Evolutionary conservation across 169 alveolate species (phyloP).

Genomic region (Cryptosporidium sp.): DNA sequence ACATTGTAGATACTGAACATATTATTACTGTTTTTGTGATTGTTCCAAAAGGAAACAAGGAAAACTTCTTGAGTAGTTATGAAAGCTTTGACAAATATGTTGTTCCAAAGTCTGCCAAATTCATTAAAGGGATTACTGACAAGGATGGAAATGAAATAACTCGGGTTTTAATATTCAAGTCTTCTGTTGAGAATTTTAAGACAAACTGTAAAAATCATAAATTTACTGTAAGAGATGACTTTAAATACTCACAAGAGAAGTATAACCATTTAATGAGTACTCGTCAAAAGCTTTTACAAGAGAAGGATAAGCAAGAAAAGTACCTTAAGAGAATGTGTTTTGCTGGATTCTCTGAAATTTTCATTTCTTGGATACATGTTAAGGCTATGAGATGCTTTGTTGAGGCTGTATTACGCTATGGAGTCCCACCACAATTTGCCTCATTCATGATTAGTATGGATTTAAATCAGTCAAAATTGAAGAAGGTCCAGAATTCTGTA

Average conservation of each 20-base stretch:
- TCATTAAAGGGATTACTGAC: slow-evolving; percentile 81
- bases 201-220: slow-evolving; percentile 82
- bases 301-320: slow-evolving; percentile 87
- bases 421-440: slow-evolving; percentile 90
- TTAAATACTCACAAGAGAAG: slow-evolving; percentile 85
- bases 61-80: slow-evolving; percentile 81
- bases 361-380: slow-evolving; percentile 87
- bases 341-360: slow-evolving; percentile 90
- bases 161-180: slow-evolving; percentile 85
- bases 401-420: slow-evolving; percentile 91
- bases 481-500: slow-evolving; percentile 76
- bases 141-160: slow-evolving; percentile 85
- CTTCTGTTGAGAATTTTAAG: slow-evolving; percentile 82
- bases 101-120: slow-evolving; percentile 87
- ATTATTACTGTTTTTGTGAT: slow-evolving; percentile 86
- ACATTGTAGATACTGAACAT: slow-evolving; percentile 86
- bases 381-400: slow-evolving; percentile 91
- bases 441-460: slow-evolving; percentile 82
- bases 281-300: slow-evolving; percentile 86
- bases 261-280: slow-evolving; percentile 83
- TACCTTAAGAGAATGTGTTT: slow-evolving; percentile 87
- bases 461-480: slow-evolving; percentile 61
- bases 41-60: slow-evolving; percentile 84
- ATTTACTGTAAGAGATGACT: slow-evolving; percentile 83
- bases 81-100: slow-evolving; percentile 82